phyloP scores from a whole-genome alignment of 2,329 filamentous ascomycete genomes.

The Cladosporium sp. region DNA sequence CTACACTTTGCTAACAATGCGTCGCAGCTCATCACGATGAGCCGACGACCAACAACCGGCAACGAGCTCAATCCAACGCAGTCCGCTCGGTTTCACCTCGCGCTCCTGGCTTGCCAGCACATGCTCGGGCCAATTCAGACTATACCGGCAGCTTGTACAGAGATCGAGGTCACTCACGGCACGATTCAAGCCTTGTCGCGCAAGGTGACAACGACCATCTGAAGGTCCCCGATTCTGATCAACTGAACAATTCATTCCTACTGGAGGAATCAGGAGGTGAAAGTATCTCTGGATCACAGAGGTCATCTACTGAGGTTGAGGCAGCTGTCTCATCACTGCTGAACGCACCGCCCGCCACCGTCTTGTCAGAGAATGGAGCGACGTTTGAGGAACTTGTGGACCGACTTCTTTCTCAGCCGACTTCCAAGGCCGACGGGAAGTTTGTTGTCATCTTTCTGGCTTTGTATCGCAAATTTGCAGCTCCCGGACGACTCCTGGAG shows the following conservation, averaged over 20 bases:
- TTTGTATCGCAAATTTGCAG: slow-evolving; percentile 87
- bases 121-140: slow-evolving; percentile 47
- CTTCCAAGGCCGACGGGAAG: slow-evolving; percentile 83
- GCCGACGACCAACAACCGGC: slow-evolving; percentile 29
- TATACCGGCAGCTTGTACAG: slow-evolving; percentile 32
- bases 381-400: slow-evolving; percentile 62
- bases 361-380: slow-evolving; percentile 52
- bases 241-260: slow-evolving; percentile 54
- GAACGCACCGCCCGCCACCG: slow-evolving; percentile 17
- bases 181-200: slow-evolving; percentile 30
- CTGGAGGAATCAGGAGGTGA: slow-evolving; percentile 64
- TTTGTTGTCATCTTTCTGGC: slow-evolving; percentile 87
- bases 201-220: slow-evolving; percentile 24
- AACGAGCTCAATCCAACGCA: slow-evolving; percentile 43
- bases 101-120: slow-evolving; percentile 34
- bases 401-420: slow-evolving; percentile 74
- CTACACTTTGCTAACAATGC: background rate
- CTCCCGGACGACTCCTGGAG: slow-evolving; percentile 71
- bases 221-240: slow-evolving; percentile 36
- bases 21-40: slow-evolving; percentile 11
- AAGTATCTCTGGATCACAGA: slow-evolving; percentile 58
- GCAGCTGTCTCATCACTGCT: slow-evolving; percentile 29
- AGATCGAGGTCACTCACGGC: slow-evolving; percentile 26
- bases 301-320: slow-evolving; percentile 63
- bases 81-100: slow-evolving; percentile 38